Percentiles rank a stretch among this genome's conserved stretches.
phyloP scores from a whole-genome alignment of 768 basidiomycete species.

The Stropharia rugosoannulata region DNA sequence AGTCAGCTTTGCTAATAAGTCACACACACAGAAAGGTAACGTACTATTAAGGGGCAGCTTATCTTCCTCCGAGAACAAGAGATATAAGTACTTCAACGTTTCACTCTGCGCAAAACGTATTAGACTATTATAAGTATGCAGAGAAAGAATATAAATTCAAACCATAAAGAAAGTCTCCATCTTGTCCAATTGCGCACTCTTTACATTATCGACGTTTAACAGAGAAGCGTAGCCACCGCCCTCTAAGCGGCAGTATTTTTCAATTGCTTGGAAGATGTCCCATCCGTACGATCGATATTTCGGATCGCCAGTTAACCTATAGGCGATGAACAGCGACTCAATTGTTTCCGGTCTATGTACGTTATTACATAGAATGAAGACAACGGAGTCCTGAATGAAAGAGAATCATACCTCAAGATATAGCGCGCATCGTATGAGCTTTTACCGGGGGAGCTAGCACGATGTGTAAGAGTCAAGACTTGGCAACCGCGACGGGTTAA shows the following conservation, averaged over 20 bases:
- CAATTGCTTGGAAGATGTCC: conserved; percentile 89
- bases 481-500: not conserved
- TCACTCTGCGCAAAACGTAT: conserved; percentile 58
- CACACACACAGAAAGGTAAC: conserved; percentile 26
- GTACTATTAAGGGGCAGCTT: conserved; percentile 74
- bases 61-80: conserved; percentile 79
- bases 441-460: conserved; percentile 25
- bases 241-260: conserved; percentile 74
- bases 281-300: conserved; percentile 85
- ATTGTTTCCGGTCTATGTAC: conserved; percentile 80
- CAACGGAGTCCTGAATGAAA: not conserved
- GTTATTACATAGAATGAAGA: not conserved
- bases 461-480: not conserved
- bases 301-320: conserved; percentile 80
- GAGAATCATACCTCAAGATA: conserved; percentile 65
- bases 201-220: conserved; percentile 79
- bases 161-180: conserved; percentile 98
- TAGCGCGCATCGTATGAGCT: conserved; percentile 85
- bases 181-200: conserved; percentile 70
- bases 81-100: conserved; percentile 89
- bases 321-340: conserved; percentile 92
- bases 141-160: conserved; percentile 16
- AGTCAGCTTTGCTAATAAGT: not conserved
- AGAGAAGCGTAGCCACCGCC: conserved; percentile 87
- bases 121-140: not conserved